Percentiles rank a stretch among this genome's conserved stretches.
phyloP scores from a whole-genome alignment of 148 eudicot species.

The Nepenthes gracilis region DNA sequence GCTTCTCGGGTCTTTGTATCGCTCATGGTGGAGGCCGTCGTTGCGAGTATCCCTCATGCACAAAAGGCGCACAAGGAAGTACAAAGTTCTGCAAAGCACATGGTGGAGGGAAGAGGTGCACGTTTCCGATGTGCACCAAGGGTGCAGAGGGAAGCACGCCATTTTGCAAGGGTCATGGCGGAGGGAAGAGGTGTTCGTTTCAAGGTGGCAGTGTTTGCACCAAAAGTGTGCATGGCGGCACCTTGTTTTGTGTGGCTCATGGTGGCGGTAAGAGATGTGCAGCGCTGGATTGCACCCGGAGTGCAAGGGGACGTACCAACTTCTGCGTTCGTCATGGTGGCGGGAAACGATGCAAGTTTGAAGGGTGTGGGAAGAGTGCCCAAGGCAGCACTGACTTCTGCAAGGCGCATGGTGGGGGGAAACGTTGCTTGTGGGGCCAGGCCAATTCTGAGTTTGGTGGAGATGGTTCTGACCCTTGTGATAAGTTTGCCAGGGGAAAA shows the following conservation, averaged over 20 bases:
- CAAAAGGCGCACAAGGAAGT: constrained; percentile 78
- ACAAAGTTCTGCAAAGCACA: constrained; percentile 73
- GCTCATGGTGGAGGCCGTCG: constrained; percentile 89
- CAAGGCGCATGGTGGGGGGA: constrained; percentile 84
- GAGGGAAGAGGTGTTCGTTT: constrained; percentile 67
- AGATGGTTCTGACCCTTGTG: constrained; percentile 26
- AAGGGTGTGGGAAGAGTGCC: constrained; percentile 62
- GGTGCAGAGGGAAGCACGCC: constrained; percentile 79
- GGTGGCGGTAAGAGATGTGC: constrained; percentile 92
- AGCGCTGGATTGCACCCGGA: constrained; percentile 47
- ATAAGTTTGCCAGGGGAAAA: constrained; percentile 59
- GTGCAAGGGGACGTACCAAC: constrained; percentile 68
- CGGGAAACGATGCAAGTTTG: constrained; percentile 58
- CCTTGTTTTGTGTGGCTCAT: constrained; percentile 63
- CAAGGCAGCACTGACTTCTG: constrained; percentile 75
- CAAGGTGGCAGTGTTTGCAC: constrained; percentile 32
- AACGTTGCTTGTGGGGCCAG: constrained; percentile 56
- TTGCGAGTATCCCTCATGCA: constrained; percentile 43
- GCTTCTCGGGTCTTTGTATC: constrained; percentile 51
- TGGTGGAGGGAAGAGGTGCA: constrained; percentile 77
- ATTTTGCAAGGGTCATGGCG: constrained; percentile 77
- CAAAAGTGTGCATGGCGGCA: constrained; percentile 71
- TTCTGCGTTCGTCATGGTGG: constrained; percentile 84
- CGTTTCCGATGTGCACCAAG: constrained; percentile 42
- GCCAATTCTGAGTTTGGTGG: constrained; percentile 24